Conservation (phyloP, 2,329 filamentous ascomycete species). For the Paraphaeosphaeria minitans region DNA sequence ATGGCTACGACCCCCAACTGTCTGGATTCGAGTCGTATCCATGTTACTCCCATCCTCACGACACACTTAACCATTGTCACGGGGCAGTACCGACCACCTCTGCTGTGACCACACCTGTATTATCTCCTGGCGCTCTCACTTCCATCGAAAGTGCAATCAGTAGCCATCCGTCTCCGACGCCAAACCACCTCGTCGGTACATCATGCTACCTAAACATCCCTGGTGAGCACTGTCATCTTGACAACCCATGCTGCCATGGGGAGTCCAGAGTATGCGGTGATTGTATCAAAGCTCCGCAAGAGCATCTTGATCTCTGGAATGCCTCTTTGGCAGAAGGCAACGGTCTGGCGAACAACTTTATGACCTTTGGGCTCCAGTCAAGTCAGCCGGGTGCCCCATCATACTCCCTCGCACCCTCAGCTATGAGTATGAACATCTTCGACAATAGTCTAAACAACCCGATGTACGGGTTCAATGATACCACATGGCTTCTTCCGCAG, state of each 20-base stretch:
- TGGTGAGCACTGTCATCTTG: slow-evolving; percentile 43
- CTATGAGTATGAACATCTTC: slow-evolving; percentile 19
- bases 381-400: slow-evolving; percentile 28
- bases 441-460: slow-evolving; percentile 21
- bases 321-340: slow-evolving; percentile 33
- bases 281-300: slow-evolving; percentile 29
- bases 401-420: slow-evolving; percentile 22
- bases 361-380: slow-evolving; percentile 32
- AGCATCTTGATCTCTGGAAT: slow-evolving; percentile 35
- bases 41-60: slow-evolving; percentile 37
- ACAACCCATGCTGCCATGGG: slow-evolving; percentile 45
- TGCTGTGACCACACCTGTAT: slow-evolving; percentile 32
- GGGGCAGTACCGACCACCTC: slow-evolving; percentile 29
- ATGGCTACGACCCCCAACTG: slow-evolving; percentile 28
- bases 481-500: slow-evolving; percentile 38
- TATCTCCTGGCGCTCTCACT: slow-evolving; percentile 41
- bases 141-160: slow-evolving; percentile 38
- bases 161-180: slow-evolving; percentile 31
- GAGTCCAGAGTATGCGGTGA: slow-evolving; percentile 35
- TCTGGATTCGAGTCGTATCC: slow-evolving; percentile 36
- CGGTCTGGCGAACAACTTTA: slow-evolving; percentile 31
- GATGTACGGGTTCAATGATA: slow-evolving; percentile 28
- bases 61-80: slow-evolving; percentile 18
- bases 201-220: slow-evolving; percentile 37
- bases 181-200: slow-evolving; percentile 21